Base-by-base conservation (phyloP, 768 basidiomycete genomes). In the Phylloporus rhodoxanthus region DNA sequence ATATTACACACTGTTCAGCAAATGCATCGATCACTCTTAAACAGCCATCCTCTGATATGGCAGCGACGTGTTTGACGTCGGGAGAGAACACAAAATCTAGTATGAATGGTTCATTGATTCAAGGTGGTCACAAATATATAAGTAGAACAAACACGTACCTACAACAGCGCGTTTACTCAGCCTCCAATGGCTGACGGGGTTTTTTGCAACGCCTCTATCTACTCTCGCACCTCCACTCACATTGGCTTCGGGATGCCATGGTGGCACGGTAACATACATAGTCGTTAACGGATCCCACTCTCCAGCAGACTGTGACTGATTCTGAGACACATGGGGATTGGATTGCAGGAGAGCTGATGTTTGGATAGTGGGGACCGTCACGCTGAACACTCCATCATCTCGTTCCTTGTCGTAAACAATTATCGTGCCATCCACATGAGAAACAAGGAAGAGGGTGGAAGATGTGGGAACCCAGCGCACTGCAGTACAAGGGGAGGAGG, bases 51-150 rank as follows among this genome's bases (percentile, higher is more conserved):
- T 97, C 95, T 10, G 90, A 85, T 21, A 91, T 90, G 0, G 85
- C 87, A 1, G 90, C 95, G 20, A 96, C 82, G 54, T 86, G 84
- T 68, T 88, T 85, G 25, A 91, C 87, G 60, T 98, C 95, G 0
- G 94, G 92, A 11, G 92, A 93, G 68, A 96, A 95, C 2, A 85
- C 87, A 61, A 96, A 89, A 57, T 91, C 93, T 93, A 51, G 4
- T 28, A 44, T 36, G 26, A 43, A 20, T 36, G 36, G 20, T 57
- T 49, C n/a, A n/a, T n/a, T n/a, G n/a, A n/a, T n/a, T n/a, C 51
- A 32, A 28, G 37, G 25, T 1, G 48, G 30, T 28, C 13, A 25
- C 25, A 48, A 29, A 36, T 19, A 15, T 29, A 23, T 23, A 11
- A 29, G 28, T 29, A 30, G 5, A 23, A 45, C n/a, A 44, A 19